These are phyloP conservation scores for Hypocreales sp. DNA, from an alignment of 2,329 filamentous ascomycete genomes.

Conservation along the genomic window DNA sequence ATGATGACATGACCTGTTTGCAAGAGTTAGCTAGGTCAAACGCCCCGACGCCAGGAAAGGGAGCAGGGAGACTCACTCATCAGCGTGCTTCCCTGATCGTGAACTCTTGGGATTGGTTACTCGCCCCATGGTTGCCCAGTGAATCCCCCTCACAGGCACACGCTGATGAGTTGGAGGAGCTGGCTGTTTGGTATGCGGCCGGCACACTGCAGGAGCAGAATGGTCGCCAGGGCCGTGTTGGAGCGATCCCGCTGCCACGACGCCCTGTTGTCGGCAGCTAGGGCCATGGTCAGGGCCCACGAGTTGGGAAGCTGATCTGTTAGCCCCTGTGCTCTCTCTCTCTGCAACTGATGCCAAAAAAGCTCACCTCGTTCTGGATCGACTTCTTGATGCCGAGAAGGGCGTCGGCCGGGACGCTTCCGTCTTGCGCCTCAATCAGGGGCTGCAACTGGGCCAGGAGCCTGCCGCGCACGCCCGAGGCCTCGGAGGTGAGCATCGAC, in stretches of 20 bases:
- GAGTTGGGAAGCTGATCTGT: constrained; percentile 9
- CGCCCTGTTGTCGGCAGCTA: constrained; percentile 5
- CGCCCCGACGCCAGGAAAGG: no score
- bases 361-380: constrained; percentile 10
- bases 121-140: no score
- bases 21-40: no score
- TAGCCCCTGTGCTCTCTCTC: background rate
- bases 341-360: no score
- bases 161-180: constrained; percentile 9
- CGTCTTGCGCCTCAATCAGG: constrained; percentile 6
- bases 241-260: constrained; percentile 9
- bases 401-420: constrained; percentile 3
- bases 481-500: constrained; percentile 7
- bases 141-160: constrained; percentile 12
- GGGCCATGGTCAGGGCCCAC: constrained; percentile 11
- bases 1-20: no score
- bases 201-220: constrained; percentile 10
- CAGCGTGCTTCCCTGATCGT: no score
- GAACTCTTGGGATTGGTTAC: no score
- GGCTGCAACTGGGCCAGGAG: constrained; percentile 6
- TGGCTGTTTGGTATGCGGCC: constrained; percentile 11
- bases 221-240: constrained; percentile 10
- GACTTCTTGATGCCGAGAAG: constrained; percentile 7
- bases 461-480: background rate
- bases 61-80: no score